Evolutionary conservation across 495 filamentous ascomycete genomes (phyloP), one percentile per base, ranked within the genome.

Genomic region (Lasiosphaeriaceae sp.): DNA sequence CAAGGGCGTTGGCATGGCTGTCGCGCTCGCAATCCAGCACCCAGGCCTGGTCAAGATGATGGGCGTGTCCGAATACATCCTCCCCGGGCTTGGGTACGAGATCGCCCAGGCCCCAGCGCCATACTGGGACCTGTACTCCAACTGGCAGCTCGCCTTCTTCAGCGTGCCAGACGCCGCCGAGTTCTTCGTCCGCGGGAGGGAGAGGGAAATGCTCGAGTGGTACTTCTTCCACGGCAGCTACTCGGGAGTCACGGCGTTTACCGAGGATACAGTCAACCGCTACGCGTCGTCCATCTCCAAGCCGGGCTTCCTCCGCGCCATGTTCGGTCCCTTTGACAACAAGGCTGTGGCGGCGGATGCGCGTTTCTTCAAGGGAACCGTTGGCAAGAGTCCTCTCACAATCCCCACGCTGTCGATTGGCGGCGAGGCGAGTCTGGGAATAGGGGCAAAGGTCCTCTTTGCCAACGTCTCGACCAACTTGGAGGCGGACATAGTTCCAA

Each of bases 71-170:
- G 75, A 77, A 55, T 76, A 77, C 52, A 37, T 55, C 5, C 66
- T 74, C 11, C 74, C 73, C 2, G 74, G 71, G 22, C 71, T 66
- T 50, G 73, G 73, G 8, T 74, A 77, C 60, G 68, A 71, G 50
- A 19, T 4, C 4, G 39, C 53, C 7, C 35, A 52, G 11, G 45
- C 23, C 11, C 69, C 68, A 5, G 56, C 54, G 0, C 64, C 71
- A 1, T 67, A 55, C 44, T 68, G 65, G 63, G 62, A 71, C 34
- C 59, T 73, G 14, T 76, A 73, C 55, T 58, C 59, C 29, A 70
- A 74, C 59, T 75, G 73, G 71, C 75, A 78, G 51, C 62, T 77
- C 5, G 72, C 70, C 23, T 72, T 77, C 66, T 78, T 75, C 64
- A 56, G 58, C 47, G 67, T 77, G 22, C 73, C 73, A 1, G 75